A percentile compares a stretch with the other conserved stretches of the same genome.
phyloP scores from a whole-genome alignment of 176 grass and related monocot species.

The Eleusine indica region DNA sequence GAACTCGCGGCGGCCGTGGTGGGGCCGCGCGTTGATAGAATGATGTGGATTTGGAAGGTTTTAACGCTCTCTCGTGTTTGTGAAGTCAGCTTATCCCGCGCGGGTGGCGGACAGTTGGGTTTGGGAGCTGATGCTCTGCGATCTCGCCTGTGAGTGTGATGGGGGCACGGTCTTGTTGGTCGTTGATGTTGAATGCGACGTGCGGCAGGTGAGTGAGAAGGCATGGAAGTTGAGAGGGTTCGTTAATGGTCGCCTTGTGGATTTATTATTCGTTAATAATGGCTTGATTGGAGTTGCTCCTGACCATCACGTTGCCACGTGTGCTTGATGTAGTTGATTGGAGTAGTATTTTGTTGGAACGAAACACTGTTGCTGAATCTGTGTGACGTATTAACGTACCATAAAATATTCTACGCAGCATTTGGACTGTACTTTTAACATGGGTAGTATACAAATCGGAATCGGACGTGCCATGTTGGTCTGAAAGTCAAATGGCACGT shows the following conservation, averaged over 20 bases:
- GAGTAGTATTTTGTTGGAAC: not conserved
- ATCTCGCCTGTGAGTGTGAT: not conserved
- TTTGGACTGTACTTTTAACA: not conserved
- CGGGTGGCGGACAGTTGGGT: constrained; percentile 31
- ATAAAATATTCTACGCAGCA: not conserved
- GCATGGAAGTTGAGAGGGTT: not conserved
- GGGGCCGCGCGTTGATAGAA: constrained; percentile 4
- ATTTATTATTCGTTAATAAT: not conserved
- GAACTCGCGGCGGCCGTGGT: not conserved
- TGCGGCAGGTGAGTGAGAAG: not conserved
- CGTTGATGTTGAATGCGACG: constrained; percentile 8
- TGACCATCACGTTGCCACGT: not conserved
- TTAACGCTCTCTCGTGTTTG: not conserved
- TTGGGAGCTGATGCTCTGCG: constrained; percentile 13
- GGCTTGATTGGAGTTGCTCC: not conserved
- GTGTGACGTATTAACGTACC: not conserved
- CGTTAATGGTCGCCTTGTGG: constrained; percentile 17
- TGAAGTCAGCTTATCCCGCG: not conserved
- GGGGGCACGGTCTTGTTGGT: not conserved
- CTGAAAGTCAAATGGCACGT: not conserved
- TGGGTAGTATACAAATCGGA: not conserved
- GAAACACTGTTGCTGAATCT: not conserved
- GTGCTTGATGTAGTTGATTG: not conserved
- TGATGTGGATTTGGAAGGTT: constrained; percentile 33
- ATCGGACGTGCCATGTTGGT: not conserved